Evolutionary conservation across 2,329 filamentous ascomycete species (phyloP).

Genomic region (Sphaerostilbella broomeana): DNA sequence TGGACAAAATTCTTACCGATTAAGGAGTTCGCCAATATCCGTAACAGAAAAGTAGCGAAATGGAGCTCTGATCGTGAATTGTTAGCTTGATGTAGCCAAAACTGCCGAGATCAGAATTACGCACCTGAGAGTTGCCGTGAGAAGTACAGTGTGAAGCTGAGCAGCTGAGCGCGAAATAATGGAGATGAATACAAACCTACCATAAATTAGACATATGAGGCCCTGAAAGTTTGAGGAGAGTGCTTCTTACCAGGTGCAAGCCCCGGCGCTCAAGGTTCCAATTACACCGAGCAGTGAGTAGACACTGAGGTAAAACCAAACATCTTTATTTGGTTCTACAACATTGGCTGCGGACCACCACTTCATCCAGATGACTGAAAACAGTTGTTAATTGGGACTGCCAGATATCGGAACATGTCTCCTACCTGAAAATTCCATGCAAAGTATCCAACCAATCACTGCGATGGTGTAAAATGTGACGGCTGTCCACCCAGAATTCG

Average conservation of each 20-base stretch:
- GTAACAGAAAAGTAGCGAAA: constrained; percentile 7
- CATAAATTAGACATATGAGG: not conserved
- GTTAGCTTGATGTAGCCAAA: not conserved
- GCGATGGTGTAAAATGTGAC: constrained; percentile 2
- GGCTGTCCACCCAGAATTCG: constrained; percentile 4
- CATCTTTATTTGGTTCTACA: constrained; percentile 5
- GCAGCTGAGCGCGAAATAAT: constrained; percentile 8
- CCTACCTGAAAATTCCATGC: constrained; percentile 11
- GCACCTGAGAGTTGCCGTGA: constrained; percentile 7
- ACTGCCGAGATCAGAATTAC: not conserved
- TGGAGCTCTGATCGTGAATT: constrained; percentile 1
- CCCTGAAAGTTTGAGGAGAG: not conserved
- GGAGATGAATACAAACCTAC: constrained; percentile 5
- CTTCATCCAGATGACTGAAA: constrained; percentile 11
- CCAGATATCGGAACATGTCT: no score
- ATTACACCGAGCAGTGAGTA: constrained; percentile 6
- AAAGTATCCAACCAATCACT: constrained; percentile 4
- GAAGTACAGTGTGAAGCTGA: constrained; percentile 1
- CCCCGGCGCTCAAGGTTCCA: not conserved
- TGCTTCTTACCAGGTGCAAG: constrained; percentile 4
- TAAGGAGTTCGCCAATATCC: constrained; percentile 7
- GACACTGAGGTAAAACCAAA: constrained; percentile 7
- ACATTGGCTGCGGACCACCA: constrained; percentile 12
- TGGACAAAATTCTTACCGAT: constrained; percentile 1
- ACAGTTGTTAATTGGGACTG: no score